Evolutionary conservation across 257 asterid species (phyloP).

Genomic region (Solanum commersonii): DNA sequence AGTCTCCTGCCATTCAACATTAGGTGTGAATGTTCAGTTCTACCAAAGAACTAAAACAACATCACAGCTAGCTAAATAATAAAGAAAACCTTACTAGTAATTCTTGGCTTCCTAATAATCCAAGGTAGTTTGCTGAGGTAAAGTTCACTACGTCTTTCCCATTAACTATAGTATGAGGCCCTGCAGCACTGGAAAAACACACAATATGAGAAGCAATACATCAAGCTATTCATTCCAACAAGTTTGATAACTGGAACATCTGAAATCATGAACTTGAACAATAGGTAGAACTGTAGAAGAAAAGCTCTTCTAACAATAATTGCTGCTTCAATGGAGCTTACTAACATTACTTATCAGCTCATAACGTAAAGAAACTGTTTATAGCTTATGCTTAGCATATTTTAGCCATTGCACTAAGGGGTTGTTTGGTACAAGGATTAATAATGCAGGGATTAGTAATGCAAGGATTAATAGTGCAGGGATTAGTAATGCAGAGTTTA

Average conservation of each 20-base stretch:
- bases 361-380: neutral
- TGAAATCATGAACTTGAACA: neutral
- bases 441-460: no score
- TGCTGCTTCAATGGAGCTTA: neutral
- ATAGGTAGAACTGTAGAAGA: neutral
- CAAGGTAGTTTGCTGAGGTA: constrained; percentile 92
- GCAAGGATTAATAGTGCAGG: no score
- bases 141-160: constrained; percentile 77
- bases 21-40: neutral
- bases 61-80: neutral
- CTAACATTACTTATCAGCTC: neutral
- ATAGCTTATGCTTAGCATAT: neutral
- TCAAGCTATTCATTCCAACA: neutral
- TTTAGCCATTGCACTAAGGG: neutral
- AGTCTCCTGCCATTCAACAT: constrained; percentile 51
- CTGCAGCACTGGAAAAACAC: constrained; percentile 77
- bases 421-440: no score
- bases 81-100: constrained; percentile 43
- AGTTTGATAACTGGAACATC: neutral
- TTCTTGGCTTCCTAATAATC: constrained; percentile 68
- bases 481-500: no score
- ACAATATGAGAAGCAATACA: constrained; percentile 3
- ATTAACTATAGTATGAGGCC: constrained; percentile 68
- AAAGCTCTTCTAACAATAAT: neutral
- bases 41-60: neutral